These are phyloP conservation scores for Trichosporon sp. DNA, from an alignment of 1,284 basidiomycete species.

Conservation along the genomic window DNA sequence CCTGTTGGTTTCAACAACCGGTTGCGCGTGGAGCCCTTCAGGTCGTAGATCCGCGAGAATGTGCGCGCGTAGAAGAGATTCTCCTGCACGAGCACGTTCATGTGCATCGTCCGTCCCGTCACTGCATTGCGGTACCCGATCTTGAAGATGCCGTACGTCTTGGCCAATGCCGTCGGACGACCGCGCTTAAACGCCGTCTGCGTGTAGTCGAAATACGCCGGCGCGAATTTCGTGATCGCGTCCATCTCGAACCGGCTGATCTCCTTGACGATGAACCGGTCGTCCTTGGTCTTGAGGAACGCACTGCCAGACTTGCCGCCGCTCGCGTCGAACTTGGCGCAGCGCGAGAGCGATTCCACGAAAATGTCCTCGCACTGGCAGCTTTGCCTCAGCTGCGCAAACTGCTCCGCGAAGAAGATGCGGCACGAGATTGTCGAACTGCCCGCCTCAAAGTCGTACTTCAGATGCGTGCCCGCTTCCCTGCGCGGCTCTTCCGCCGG, in stretches of 20 bases:
- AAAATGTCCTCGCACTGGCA: constrained; percentile 93
- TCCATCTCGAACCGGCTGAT: constrained; percentile 89
- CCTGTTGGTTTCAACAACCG: constrained; percentile 89
- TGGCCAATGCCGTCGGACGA: constrained; percentile 91
- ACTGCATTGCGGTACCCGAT: constrained; percentile 85
- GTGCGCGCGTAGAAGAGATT: constrained; percentile 92
- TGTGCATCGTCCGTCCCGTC: constrained; percentile 76
- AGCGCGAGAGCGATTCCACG: constrained; percentile 88
- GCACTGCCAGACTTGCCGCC: constrained; percentile 97
- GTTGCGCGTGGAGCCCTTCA: constrained; percentile 91
- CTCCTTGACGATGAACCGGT: constrained; percentile 98
- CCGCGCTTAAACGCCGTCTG: constrained; percentile 70
- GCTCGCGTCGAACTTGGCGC: constrained; percentile 92
- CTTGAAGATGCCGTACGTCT: constrained; percentile 97
- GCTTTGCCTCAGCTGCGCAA: constrained; percentile 86
- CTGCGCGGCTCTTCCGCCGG: constrained; percentile 46
- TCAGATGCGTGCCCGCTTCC: constrained; percentile 54
- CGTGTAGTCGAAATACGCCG: constrained; percentile 98
- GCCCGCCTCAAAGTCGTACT: constrained; percentile 78
- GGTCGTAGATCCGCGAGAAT: constrained; percentile 88
- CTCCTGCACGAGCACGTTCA: constrained; percentile 97
- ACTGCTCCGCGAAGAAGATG: constrained; percentile 95
- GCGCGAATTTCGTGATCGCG: constrained; percentile 94
- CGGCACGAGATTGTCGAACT: constrained; percentile 94
- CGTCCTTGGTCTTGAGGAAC: constrained; percentile 94